phyloP scores from a whole-genome alignment of 2,329 filamentous ascomycete genomes.

The Ophiostoma ips region DNA sequence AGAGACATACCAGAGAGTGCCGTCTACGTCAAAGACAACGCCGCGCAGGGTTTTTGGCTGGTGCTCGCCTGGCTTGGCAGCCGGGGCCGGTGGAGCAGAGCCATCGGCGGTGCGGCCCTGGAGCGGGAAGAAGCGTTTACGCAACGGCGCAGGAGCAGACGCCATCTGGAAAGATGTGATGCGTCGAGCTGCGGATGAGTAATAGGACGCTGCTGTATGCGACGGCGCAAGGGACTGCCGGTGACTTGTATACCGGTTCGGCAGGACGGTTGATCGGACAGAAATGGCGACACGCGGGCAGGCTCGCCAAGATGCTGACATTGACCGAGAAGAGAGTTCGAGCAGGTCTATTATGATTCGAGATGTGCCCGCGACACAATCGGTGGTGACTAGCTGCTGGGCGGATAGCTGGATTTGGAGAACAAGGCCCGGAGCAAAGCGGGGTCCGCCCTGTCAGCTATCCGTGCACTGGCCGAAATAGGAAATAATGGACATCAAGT shows the following conservation, averaged over 20 bases:
- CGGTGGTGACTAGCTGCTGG: neutral
- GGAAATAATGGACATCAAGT: too few relatives aligned
- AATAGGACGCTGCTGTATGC: neutral
- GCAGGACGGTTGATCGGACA: neutral
- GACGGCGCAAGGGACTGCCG: neutral
- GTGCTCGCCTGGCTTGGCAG: neutral
- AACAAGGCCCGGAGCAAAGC: neutral
- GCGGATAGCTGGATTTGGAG: neutral
- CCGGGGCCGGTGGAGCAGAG: conserved; percentile 6
- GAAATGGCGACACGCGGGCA: neutral
- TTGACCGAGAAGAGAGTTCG: neutral
- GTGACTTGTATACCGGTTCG: neutral
- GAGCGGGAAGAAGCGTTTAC: conserved; percentile 43
- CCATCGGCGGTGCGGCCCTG: conserved; percentile 21
- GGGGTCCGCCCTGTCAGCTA: neutral
- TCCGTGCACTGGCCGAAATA: neutral
- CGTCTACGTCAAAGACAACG: conserved; percentile 85
- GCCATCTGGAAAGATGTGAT: neutral
- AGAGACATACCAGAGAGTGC: conserved; percentile 61
- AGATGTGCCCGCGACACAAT: neutral
- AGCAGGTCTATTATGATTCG: neutral
- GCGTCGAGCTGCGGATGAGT: neutral
- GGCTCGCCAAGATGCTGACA: neutral
- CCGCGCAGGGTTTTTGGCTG: conserved; percentile 32
- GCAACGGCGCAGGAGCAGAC: conserved; percentile 15